Evolutionary conservation across 176 grass and related monocot genomes (phyloP).

Genomic region (Oryza nivara): DNA sequence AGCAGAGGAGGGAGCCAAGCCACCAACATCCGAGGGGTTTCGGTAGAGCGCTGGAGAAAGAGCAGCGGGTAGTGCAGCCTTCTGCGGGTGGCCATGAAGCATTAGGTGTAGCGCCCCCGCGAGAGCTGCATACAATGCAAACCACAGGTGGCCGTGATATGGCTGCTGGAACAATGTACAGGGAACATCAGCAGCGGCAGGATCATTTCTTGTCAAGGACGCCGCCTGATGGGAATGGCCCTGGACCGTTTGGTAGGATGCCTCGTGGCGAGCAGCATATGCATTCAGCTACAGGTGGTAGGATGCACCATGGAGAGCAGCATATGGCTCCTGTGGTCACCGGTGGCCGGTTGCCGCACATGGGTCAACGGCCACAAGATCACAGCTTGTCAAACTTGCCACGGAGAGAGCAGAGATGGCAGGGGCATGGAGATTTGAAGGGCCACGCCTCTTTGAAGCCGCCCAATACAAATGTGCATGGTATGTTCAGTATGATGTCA

Average conservation of each 20-base stretch:
- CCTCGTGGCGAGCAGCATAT: slow-evolving; percentile 29
- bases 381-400: neutral
- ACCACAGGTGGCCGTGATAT: neutral
- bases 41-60: slow-evolving; percentile 19
- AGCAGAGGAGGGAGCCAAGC: slow-evolving; percentile 21
- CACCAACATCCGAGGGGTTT: slow-evolving; percentile 24
- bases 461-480: slow-evolving; percentile 23
- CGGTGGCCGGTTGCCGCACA: neutral
- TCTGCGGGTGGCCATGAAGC: neutral
- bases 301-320: slow-evolving; percentile 26
- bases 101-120: neutral
- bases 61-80: neutral
- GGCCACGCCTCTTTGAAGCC: slow-evolving; percentile 1
- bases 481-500: slow-evolving; percentile 28
- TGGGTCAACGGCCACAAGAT: slow-evolving; percentile 4
- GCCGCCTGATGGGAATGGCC: slow-evolving; percentile 15
- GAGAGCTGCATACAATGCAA: slow-evolving; percentile 5
- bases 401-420: slow-evolving; percentile 38
- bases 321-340: neutral
- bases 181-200: slow-evolving; percentile 40
- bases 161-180: slow-evolving; percentile 25
- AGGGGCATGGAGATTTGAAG: slow-evolving; percentile 15
- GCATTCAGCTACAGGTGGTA: slow-evolving; percentile 17
- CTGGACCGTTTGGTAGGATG: slow-evolving; percentile 22
- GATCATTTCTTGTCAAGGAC: slow-evolving; percentile 38